Base-by-base conservation (phyloP, 805 yeast genomes). In the Candida ipomoeae region DNA sequence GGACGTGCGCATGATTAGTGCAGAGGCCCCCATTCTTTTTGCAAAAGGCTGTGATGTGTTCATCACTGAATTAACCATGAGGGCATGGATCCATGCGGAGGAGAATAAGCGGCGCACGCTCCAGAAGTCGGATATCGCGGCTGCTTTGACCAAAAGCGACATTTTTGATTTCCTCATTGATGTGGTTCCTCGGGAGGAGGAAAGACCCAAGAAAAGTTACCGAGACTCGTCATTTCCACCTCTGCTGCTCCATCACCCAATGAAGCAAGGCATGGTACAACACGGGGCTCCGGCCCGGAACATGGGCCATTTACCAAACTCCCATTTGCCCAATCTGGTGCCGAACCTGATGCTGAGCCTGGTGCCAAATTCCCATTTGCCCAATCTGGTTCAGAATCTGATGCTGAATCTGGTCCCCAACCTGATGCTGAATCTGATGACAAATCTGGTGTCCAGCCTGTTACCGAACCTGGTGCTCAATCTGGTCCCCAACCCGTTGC, bases 1-100 rank as follows among this genome's bases (percentile, higher is more conserved):
- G 64, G 97, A 92, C 56, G 98, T 94, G 37, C 81, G 90, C 56
- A 94, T 94, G 99, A 94, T 94, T 50, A 83, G 94, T 55, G 98
- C 99, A 2, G 99, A 94, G 70, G 98, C 98, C 0, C 99, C 99
- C 2, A 90, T 94, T 33, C 70, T 94, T 53, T 94, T 94, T 72
- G 98, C 99, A 43, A 94, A 94, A 67, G 98, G 98, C 1, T 94
- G 99, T 69, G 99, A 94, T 65, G 84, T 94, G 34, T 94, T 94
- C 69, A 92, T 94, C 59, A 91, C 99, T 0, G 99, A 94, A 66
- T 74, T 94, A 49, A 91, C 99, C 13, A 91, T 94, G 97, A 78
- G 99, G 51, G 97, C 99, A 6, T 94, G 99, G 99, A 89, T 94
- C 54, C 97, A 91, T 61, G 97, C 98, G 2, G 98, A 94, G 67